These are phyloP conservation scores for Angomonas ambiguus DNA, from an alignment of 208 protist genomes.

Conservation along the genomic window DNA sequence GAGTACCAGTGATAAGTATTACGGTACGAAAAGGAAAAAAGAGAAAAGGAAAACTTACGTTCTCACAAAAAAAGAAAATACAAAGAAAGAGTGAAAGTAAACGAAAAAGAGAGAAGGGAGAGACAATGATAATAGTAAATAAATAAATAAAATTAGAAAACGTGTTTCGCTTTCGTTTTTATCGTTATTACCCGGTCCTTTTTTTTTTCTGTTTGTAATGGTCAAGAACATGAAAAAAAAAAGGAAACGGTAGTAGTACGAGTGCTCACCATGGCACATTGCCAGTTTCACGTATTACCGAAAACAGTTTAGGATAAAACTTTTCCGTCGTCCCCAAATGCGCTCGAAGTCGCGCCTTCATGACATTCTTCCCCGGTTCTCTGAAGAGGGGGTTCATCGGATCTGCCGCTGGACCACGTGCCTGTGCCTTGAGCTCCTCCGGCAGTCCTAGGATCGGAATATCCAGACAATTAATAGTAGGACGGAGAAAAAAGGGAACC, in stretches of 20 bases:
- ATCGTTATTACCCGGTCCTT: not conserved
- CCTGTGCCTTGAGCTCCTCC: conserved; percentile 7
- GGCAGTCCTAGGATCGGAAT: conserved; percentile 5
- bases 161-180: too few species aligned
- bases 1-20: not conserved
- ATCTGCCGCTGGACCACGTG: not conserved
- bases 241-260: too few species aligned
- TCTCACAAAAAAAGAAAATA: conserved; percentile 11
- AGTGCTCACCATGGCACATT: not conserved
- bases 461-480: conserved; percentile 1
- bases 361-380: not conserved
- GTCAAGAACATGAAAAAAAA: not conserved
- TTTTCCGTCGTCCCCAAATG: conserved; percentile 1
- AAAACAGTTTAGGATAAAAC: conserved; percentile 2
- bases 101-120: conserved; percentile 7
- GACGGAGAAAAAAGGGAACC: conserved; percentile 11
- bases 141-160: not conserved
- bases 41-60: not conserved
- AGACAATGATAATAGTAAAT: conserved; percentile 11
- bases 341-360: conserved; percentile 2
- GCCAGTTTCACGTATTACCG: not conserved
- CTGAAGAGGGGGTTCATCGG: conserved; percentile 7
- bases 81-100: conserved; percentile 6
- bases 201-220: not conserved
- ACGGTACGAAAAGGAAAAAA: conserved; percentile 1